phyloP scores from a whole-genome alignment of 1,284 basidiomycete species.

The Wallemia mellicola region DNA sequence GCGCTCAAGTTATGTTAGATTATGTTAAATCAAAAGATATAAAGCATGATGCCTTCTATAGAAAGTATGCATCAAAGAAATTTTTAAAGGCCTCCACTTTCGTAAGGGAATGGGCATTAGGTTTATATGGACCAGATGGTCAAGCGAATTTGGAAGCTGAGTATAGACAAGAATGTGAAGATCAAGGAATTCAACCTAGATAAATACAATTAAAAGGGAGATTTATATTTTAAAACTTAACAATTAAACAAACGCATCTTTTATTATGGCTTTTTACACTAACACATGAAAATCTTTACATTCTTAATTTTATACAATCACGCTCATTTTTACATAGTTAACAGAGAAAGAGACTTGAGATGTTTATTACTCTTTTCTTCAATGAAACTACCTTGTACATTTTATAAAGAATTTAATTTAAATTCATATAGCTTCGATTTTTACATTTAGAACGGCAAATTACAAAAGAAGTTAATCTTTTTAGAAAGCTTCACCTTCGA shows the following conservation, averaged over 20 bases:
- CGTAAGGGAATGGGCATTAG: slow-evolving; percentile 20
- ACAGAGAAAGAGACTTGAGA: neutral
- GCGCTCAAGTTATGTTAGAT: slow-evolving; percentile 76
- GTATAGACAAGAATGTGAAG: neutral
- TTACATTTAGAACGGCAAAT: neutral
- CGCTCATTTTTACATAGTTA: neutral
- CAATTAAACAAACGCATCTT: too few species aligned
- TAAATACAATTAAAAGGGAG: too few species aligned
- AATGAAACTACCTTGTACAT: neutral
- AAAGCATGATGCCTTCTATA: slow-evolving; percentile 37
- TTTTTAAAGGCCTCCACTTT: slow-evolving; percentile 41
- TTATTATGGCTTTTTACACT: too few species aligned
- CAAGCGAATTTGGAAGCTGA: neutral
- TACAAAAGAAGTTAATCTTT: neutral
- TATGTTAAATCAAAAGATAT: slow-evolving; percentile 40
- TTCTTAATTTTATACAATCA: too few species aligned
- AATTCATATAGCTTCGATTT: neutral
- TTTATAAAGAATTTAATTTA: neutral
- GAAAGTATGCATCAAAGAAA: slow-evolving; percentile 52
- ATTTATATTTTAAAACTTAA: too few species aligned
- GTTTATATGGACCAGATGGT: slow-evolving; percentile 1
- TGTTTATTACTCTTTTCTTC: neutral
- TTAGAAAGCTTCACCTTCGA: neutral
- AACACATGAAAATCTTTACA: too few species aligned
- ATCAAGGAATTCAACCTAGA: neutral